Conservation (phyloP, 805 yeast genomes). For the Sugiyamaella americana region DNA sequence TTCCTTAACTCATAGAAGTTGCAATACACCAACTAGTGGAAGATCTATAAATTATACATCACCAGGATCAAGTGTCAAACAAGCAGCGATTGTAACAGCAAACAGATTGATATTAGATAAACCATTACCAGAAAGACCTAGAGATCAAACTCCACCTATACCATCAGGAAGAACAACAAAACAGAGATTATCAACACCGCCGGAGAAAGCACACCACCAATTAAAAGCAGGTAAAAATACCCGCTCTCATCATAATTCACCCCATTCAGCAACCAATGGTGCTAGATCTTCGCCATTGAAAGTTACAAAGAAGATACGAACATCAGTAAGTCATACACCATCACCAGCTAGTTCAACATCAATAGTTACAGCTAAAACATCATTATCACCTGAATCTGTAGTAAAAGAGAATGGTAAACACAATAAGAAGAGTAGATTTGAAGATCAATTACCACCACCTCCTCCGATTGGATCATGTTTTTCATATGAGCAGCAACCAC, state of each 20-base stretch:
- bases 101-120: constrained; percentile 6
- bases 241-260: background rate
- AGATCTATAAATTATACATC: background rate
- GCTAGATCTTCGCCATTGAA: background rate
- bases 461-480: background rate
- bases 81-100: background rate
- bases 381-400: constrained; percentile 3
- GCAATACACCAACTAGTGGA: background rate
- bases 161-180: background rate
- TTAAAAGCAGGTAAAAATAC: no score
- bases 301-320: background rate
- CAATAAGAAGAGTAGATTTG: background rate
- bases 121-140: constrained; percentile 15
- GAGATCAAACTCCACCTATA: background rate
- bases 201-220: no score
- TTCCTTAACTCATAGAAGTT: constrained; percentile 4
- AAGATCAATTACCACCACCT: background rate
- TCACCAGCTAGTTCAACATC: constrained; percentile 4
- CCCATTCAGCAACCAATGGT: background rate
- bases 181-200: no score
- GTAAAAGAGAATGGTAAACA: background rate
- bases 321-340: background rate
- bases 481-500: background rate
- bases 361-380: constrained; percentile 6
- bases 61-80: background rate